A percentile compares a stretch with the other conserved stretches of the same genome.
phyloP scores from a whole-genome alignment of 2,329 filamentous ascomycete species.

The Sporothrix brunneoviolacea region DNA sequence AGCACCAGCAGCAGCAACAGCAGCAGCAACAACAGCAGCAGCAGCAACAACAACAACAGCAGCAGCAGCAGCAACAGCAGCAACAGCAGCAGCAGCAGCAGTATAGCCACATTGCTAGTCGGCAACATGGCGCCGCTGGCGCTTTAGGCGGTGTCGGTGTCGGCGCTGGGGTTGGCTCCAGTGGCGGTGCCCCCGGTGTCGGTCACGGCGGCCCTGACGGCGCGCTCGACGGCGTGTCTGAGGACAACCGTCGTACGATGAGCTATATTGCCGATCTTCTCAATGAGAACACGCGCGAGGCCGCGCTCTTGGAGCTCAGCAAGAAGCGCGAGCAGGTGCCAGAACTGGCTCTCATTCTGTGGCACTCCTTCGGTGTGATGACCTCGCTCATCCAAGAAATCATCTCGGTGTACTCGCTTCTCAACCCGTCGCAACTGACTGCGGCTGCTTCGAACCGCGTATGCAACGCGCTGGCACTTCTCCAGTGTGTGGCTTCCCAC shows the following conservation, averaged over 20 bases:
- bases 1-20: slow-evolving; percentile 51
- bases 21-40: slow-evolving; percentile 54
- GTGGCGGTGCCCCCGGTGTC: slow-evolving; percentile 32
- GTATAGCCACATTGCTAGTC: slow-evolving; percentile 62
- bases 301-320: slow-evolving; percentile 87
- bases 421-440: slow-evolving; percentile 94
- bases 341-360: slow-evolving; percentile 89
- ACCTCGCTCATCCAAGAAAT: slow-evolving; percentile 96
- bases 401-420: slow-evolving; percentile 93
- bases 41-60: slow-evolving; percentile 50
- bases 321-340: slow-evolving; percentile 99
- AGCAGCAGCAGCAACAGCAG: slow-evolving; percentile 49
- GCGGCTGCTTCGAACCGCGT: slow-evolving; percentile 96
- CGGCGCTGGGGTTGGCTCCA: slow-evolving; percentile 48
- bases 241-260: slow-evolving; percentile 90
- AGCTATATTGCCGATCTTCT: slow-evolving; percentile 88
- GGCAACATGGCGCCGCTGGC: slow-evolving; percentile 9
- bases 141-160: slow-evolving; percentile 41
- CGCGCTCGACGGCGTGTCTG: slow-evolving; percentile 61
- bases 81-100: slow-evolving; percentile 53
- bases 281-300: slow-evolving; percentile 79
- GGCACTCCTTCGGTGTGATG: slow-evolving; percentile 99
- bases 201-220: slow-evolving; percentile 47
- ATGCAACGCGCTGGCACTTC: slow-evolving; percentile 89
- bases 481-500: slow-evolving; percentile 96